A percentile compares a stretch with the other conserved stretches of the same genome.
Conservation (phyloP, 768 basidiomycete species). For the Suillus spraguei region DNA sequence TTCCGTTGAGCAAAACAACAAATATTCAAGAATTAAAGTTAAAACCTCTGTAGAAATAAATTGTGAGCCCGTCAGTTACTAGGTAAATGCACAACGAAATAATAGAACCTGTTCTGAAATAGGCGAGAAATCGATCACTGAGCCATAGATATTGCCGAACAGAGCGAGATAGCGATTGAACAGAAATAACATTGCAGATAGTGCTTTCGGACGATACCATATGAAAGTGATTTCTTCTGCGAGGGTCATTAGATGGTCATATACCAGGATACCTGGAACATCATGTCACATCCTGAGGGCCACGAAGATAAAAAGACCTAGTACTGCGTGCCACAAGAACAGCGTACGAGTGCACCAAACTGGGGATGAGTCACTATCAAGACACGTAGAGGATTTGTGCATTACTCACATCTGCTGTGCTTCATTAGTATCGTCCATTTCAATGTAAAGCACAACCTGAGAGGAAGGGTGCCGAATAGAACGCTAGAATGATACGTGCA, state of each 20-base stretch:
- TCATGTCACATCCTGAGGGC: neutral
- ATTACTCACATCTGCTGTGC: neutral
- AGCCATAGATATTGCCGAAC: too few species aligned
- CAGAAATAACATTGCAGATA: conserved; percentile 40
- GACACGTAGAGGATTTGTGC: neutral
- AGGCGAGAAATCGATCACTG: too few species aligned
- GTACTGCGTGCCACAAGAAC: conserved; percentile 8
- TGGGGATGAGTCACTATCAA: neutral
- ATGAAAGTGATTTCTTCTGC: conserved; percentile 43
- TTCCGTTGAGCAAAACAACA: too few species aligned
- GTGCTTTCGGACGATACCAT: conserved; percentile 44
- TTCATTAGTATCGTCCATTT: neutral
- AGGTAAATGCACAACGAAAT: too few species aligned
- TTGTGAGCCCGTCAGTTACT: too few species aligned
- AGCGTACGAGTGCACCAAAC: conserved; percentile 8
- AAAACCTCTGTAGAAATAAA: too few species aligned
- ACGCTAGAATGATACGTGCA: neutral
- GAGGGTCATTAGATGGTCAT: conserved; percentile 34
- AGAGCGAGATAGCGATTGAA: too few species aligned
- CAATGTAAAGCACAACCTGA: neutral
- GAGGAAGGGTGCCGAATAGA: neutral
- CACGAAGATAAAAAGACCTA: neutral
- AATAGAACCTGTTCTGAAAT: too few species aligned
- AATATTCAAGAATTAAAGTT: too few species aligned
- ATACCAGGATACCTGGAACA: conserved; percentile 30